Percentiles rank a stretch among this genome's conserved stretches.
phyloP scores from a whole-genome alignment of 176 grass and related monocot genomes.

The Zea mays region DNA sequence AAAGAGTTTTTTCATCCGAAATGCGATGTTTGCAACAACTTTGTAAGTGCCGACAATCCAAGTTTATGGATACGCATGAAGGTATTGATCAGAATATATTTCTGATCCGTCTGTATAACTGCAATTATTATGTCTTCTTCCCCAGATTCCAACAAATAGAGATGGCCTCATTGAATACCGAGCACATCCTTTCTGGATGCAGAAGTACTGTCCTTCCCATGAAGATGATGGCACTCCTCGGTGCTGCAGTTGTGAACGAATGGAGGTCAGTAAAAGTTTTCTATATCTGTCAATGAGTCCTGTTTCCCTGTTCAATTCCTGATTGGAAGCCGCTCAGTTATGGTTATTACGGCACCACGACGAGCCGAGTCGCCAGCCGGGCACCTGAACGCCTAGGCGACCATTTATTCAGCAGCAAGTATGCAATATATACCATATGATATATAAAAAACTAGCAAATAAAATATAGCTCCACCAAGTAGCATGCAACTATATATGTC shows the following conservation, averaged over 20 bases:
- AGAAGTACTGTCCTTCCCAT: slow-evolving; percentile 91
- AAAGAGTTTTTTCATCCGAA: slow-evolving; percentile 85
- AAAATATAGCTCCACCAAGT: too few species aligned
- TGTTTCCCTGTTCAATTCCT: slow-evolving; percentile 1
- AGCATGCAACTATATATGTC: too few species aligned
- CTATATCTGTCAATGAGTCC: slow-evolving; percentile 21
- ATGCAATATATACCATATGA: too few species aligned
- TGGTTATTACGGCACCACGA: too few species aligned
- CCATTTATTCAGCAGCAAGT: too few species aligned
- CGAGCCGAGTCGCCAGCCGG: too few species aligned
- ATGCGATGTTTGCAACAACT: slow-evolving; percentile 83
- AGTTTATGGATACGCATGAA: slow-evolving; percentile 22
- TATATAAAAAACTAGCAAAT: too few species aligned
- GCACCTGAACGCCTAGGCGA: too few species aligned
- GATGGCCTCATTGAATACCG: slow-evolving; percentile 79
- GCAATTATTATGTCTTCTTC: slow-evolving; percentile 23
- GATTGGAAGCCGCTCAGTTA: background rate
- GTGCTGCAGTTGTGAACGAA: slow-evolving; percentile 96
- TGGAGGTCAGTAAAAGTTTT: slow-evolving; percentile 68
- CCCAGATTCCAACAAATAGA: slow-evolving; percentile 79
- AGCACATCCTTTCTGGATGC: slow-evolving; percentile 93
- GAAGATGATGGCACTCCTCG: slow-evolving; percentile 84
- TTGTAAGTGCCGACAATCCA: slow-evolving; percentile 52
- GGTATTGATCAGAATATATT: slow-evolving; percentile 12
- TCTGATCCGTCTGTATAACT: slow-evolving; percentile 8